Base-by-base conservation (phyloP, 176 grass and related monocot species). In the Phoenix roebelenii region DNA sequence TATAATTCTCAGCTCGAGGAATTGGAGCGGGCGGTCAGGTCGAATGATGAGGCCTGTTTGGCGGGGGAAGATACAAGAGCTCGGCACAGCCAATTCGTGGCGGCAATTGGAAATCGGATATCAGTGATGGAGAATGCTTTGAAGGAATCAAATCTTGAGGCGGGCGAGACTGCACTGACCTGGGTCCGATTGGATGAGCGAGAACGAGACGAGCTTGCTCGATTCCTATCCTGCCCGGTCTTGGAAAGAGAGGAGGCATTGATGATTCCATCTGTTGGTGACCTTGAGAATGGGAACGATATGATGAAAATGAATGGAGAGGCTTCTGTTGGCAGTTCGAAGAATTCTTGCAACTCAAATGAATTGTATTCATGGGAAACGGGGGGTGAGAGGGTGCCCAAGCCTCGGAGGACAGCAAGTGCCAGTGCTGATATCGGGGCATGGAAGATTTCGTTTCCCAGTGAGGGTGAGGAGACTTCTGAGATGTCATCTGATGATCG, bases 151-250 rank as follows among this genome's bases (percentile, higher is more conserved):
- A 90, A 72, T 72, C 7, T 73, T 24, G 53, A 77, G 4, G 81
- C 81, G 15, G 77, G 68, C 23, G 77, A 60, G 60, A 61, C 61
- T 7, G 25, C 56, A 0, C 50, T 87, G 15, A 84, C 77, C 23
- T 87, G 83, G 91, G 81, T 95, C 77, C 74, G 81, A 26, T 74
- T 95, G 70, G 80, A 87, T 63, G 69, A 87, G 50, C 60, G 62
- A 51, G 91, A 95, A 66, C 58, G 91, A 3, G 77, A 89, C 7
- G 91, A 95, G 52, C 86, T 95, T 63, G 85, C 85, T 0, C 77
- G 67, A 17, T 95, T 95, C 77, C 69, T 95, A 29, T 76, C 82
- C 53, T 44, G 35, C 35, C 35, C 35, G 3, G 35, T 44, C 35
- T 73, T 79, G 5, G 77, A 64, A 57, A 57, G 50, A 59, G 76